phyloP scores from a whole-genome alignment of 257 asterid species.

The Solanum clarkiae region DNA sequence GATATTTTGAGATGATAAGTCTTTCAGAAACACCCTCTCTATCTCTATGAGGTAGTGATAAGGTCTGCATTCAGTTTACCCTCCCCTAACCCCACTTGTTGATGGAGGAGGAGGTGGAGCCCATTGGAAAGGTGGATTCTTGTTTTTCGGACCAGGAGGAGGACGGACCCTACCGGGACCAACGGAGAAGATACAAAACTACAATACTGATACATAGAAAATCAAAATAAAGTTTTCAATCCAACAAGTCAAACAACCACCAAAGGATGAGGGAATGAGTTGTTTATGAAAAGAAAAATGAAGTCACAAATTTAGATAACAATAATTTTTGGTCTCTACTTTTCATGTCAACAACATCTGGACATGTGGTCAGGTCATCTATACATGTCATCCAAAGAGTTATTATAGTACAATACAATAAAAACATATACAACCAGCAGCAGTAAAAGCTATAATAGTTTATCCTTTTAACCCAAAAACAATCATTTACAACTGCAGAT shows the following conservation, averaged over 20 bases:
- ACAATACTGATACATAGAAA: not conserved
- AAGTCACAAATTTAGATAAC: not conserved
- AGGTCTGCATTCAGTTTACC: no score
- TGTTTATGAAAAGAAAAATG: not conserved
- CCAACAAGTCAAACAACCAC: no score
- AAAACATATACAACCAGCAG: not conserved
- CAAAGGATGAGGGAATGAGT: not conserved
- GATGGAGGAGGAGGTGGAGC: conserved; percentile 35
- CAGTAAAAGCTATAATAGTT: not conserved
- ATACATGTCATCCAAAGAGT: not conserved
- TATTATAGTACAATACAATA: not conserved
- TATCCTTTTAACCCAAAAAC: not conserved
- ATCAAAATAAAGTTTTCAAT: not conserved
- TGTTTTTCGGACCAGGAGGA: conserved; percentile 70
- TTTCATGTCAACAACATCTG: not conserved
- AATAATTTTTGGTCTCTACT: not conserved
- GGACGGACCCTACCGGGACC: conserved; percentile 37
- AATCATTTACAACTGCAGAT: not conserved
- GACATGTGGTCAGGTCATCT: not conserved
- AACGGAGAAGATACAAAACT: conserved; percentile 21
- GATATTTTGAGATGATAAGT: no score
- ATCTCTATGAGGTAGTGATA: no score
- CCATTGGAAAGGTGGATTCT: conserved; percentile 76
- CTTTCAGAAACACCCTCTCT: no score
- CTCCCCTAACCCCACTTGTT: no score